These are phyloP conservation scores for Wickerhamia fluorescens DNA, from an alignment of 805 yeast genomes.

Conservation along the genomic window DNA sequence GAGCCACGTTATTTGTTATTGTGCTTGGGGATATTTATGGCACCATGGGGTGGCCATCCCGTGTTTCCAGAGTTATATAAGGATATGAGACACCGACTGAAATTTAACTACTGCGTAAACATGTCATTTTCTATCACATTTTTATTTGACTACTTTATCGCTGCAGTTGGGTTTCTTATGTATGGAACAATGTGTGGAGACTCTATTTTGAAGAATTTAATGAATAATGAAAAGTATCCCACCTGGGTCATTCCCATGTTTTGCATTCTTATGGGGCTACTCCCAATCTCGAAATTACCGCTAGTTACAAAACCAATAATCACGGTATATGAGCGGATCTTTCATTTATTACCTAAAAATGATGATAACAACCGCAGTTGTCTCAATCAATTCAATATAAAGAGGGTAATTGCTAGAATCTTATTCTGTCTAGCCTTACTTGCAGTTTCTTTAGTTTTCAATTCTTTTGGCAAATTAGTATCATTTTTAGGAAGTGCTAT, in stretches of 20 bases:
- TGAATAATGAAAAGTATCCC: constrained; percentile 44
- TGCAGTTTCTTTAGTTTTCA: constrained; percentile 54
- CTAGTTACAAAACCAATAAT: constrained; percentile 77
- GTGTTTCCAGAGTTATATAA: constrained; percentile 66
- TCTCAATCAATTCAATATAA: constrained; percentile 3
- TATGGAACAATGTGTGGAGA: constrained; percentile 44
- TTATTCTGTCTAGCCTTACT: constrained; percentile 54
- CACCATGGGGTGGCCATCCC: constrained; percentile 84
- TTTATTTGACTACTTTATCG: constrained; percentile 56
- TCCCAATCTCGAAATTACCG: constrained; percentile 82
- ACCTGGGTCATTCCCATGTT: constrained; percentile 41
- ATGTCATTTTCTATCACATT: constrained; percentile 56
- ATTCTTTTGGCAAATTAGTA: constrained; percentile 75
- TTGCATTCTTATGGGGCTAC: constrained; percentile 65
- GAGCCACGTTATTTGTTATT: constrained; percentile 46
- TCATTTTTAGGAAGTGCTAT: constrained; percentile 77
- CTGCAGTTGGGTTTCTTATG: constrained; percentile 58
- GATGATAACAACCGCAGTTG: background rate
- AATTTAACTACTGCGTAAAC: constrained; percentile 46
- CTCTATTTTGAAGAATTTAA: constrained; percentile 45
- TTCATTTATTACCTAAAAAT: constrained; percentile 4
- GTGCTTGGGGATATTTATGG: constrained; percentile 62
- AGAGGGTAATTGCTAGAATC: constrained; percentile 19
- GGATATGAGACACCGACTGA: constrained; percentile 65
- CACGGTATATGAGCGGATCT: constrained; percentile 48